Base-by-base conservation (phyloP, 1,284 basidiomycete species). In the Agroathelia rolfsii region DNA sequence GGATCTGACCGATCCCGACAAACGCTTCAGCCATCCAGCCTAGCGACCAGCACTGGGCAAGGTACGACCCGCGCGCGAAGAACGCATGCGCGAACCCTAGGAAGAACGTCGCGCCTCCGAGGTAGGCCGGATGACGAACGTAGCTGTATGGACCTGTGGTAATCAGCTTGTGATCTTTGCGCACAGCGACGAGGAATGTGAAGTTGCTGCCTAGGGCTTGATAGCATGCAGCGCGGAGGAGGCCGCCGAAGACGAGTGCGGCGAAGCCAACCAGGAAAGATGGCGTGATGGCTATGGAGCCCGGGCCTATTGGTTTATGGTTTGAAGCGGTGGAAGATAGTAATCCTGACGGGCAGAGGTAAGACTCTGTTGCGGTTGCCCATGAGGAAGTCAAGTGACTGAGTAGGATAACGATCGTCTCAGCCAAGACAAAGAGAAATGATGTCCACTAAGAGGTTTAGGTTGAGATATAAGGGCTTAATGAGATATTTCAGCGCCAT, bases 71-170 rank as follows among this genome's bases (percentile, higher is more conserved):
- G 28, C 27, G 36, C 15, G 37, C 17, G 19, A 38, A 15, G 22
- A 13, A 25, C 5, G n/a, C 3, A 7, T 36, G 28, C 3, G 28
- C 9, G 10, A 24, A 24, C 9, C 21, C 4, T 17, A 38, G 30
- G 17, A 19, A 13, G 10, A 53, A 51, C 19, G 56, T 40, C 10
- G 64, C 30, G 12, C 22, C 12, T 14, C 22, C 39, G 12, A 34
- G 28, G 25, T 55, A 55, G 7, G 48, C 42, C 7, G 55, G 53
- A 38, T 57, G 50, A 1, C 55, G 43, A 4, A 56, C 50, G 23
- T 53, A 6, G 3, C 38, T 23, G 39, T 56, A 56, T 18, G 32
- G 32, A 2, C 51, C 52, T 0, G 32, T 8, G 1, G 50, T 56
- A 28, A 55, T 37, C 20, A 56, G 50, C 12, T 28, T 27, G 14